Conservation (phyloP, 148 eudicot genomes). For the Rhododendron williamsianum region DNA sequence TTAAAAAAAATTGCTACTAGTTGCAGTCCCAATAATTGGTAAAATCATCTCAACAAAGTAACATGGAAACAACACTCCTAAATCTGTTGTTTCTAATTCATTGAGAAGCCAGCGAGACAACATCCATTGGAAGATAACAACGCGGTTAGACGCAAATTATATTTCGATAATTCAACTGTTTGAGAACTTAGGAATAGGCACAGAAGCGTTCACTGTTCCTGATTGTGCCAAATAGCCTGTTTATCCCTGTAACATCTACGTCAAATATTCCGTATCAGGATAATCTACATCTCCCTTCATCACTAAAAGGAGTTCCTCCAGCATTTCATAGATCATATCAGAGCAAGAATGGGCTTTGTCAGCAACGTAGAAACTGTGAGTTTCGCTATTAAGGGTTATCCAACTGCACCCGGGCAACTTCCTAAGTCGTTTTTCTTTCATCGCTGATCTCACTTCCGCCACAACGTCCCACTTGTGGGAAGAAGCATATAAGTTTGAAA, state of each 20-base stretch:
- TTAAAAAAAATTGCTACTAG: neutral
- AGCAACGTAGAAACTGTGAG: slow-evolving; percentile 38
- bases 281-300: slow-evolving; percentile 20
- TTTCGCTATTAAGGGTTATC: slow-evolving; percentile 28
- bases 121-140: neutral
- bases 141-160: neutral
- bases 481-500: slow-evolving; percentile 42
- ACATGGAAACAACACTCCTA: neutral
- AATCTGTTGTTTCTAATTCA: too few species aligned
- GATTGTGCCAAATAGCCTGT: neutral
- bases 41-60: too few species aligned
- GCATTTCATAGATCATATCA: slow-evolving; percentile 22
- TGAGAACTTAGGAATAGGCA: neutral
- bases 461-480: slow-evolving; percentile 37
- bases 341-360: slow-evolving; percentile 41
- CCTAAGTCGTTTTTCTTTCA: slow-evolving; percentile 34
- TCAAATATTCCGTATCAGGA: slow-evolving; percentile 9
- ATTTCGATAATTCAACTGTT: too few species aligned
- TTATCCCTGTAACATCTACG: neutral
- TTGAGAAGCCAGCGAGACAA: neutral
- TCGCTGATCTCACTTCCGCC: slow-evolving; percentile 32
- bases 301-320: slow-evolving; percentile 25
- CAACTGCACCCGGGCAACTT: slow-evolving; percentile 50
- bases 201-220: neutral
- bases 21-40: neutral